These are phyloP conservation scores for Avicennia marina DNA, from an alignment of 257 asterid species.

Conservation along the genomic window DNA sequence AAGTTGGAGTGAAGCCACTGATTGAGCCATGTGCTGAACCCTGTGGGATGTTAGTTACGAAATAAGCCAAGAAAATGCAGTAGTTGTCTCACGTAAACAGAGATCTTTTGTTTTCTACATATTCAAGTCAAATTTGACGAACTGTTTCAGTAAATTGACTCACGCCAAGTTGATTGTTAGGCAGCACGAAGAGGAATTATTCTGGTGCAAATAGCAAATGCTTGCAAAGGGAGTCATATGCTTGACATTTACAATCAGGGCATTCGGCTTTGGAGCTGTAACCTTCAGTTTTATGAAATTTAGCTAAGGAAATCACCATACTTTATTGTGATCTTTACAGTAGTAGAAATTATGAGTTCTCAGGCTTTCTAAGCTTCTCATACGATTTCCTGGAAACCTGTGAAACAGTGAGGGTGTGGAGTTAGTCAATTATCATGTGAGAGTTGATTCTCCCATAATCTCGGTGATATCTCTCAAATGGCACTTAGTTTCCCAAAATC, in stretches of 20 bases:
- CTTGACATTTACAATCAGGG: not conserved
- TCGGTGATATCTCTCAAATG: too few species aligned
- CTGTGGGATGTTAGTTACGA: not conserved
- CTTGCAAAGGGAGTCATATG: not conserved
- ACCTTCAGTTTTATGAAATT: not conserved
- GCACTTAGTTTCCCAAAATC: too few species aligned
- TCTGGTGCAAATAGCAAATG: not conserved
- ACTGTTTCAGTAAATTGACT: not conserved
- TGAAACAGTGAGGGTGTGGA: not conserved
- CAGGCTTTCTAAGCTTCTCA: slow-evolving; percentile 40
- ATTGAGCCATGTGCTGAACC: not conserved
- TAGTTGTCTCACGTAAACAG: not conserved
- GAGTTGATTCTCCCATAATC: too few species aligned
- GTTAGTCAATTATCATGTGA: not conserved
- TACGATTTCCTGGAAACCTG: slow-evolving; percentile 46
- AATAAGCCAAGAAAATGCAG: not conserved
- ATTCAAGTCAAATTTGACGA: not conserved
- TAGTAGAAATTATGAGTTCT: slow-evolving; percentile 11
- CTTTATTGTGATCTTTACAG: slow-evolving; percentile 13
- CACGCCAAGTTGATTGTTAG: not conserved
- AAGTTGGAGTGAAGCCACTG: not conserved
- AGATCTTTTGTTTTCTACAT: slow-evolving; percentile 6
- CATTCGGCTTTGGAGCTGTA: not conserved
- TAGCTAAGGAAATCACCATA: not conserved
- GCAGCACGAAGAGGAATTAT: slow-evolving; percentile 1